Percentiles rank a stretch among this genome's conserved stretches.
These are phyloP conservation scores for Furculomyces boomerangus DNA, from an alignment of 371 early-diverging fungal species.

Conservation along the genomic window DNA sequence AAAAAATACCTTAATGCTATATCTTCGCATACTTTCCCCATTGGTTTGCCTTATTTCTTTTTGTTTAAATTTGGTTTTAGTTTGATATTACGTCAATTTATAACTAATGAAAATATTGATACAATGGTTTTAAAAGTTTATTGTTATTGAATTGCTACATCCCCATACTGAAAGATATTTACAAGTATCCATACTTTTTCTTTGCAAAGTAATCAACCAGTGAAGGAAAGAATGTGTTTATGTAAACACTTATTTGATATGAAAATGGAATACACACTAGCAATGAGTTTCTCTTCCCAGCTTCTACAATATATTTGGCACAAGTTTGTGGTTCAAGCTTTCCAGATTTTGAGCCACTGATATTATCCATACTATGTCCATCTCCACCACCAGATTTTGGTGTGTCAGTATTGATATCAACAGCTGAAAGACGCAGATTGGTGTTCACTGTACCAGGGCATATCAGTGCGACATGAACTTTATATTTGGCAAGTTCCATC, in stretches of 20 bases:
- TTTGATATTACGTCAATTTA: too few species aligned
- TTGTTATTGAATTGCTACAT: too few species aligned
- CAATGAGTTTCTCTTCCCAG: conserved; percentile 35
- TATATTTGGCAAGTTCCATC: conserved; percentile 43
- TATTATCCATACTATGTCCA: not conserved
- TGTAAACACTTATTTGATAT: conserved; percentile 30
- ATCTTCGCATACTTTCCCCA: too few species aligned
- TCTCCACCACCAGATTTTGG: not conserved
- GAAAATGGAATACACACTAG: conserved; percentile 43
- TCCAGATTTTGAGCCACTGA: conserved; percentile 37
- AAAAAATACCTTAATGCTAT: too few species aligned
- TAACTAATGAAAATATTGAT: too few species aligned
- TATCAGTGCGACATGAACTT: conserved; percentile 35
- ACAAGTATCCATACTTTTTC: conserved; percentile 34
- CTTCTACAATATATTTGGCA: conserved; percentile 37
- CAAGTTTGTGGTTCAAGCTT: conserved; percentile 37
- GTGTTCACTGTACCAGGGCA: conserved; percentile 68
- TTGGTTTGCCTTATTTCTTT: too few species aligned
- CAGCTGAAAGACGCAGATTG: conserved; percentile 44
- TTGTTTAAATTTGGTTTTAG: too few species aligned
- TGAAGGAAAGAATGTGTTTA: conserved; percentile 35
- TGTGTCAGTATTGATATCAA: conserved; percentile 23
- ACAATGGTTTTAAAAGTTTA: too few species aligned
- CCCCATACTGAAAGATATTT: not conserved
- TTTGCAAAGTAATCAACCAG: conserved; percentile 46